Conservation (phyloP, 2,329 filamentous ascomycete species). For the Claviceps digitariae region DNA sequence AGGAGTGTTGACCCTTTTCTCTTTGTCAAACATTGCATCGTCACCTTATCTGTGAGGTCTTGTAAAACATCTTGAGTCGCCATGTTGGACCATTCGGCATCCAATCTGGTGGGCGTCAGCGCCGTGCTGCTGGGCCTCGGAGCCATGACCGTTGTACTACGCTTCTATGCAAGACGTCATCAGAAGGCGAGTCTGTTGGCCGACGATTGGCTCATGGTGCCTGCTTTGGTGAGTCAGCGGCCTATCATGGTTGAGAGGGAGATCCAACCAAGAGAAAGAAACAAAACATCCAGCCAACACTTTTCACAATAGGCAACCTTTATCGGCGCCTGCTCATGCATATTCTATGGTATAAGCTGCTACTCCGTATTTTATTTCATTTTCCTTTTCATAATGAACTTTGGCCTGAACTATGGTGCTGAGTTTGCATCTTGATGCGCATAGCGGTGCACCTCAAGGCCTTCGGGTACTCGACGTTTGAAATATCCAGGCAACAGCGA, state of each 20-base stretch:
- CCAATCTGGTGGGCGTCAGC: not conserved
- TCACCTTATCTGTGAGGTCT: no score
- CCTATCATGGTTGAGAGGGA: not conserved
- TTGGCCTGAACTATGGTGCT: not conserved
- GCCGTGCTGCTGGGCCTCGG: not conserved
- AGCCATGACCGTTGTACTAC: conserved; percentile 7
- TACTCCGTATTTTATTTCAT: not conserved
- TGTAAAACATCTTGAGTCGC: not conserved
- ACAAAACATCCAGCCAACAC: not conserved
- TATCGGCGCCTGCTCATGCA: not conserved
- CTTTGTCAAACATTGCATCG: not conserved
- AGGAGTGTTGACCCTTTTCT: not conserved
- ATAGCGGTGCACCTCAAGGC: not conserved
- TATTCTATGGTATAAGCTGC: not conserved
- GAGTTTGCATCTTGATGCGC: not conserved
- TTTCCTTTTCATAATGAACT: not conserved
- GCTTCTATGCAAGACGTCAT: conserved; percentile 7
- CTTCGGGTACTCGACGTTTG: not conserved
- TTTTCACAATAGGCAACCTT: not conserved
- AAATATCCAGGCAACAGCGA: not conserved
- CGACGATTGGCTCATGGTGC: conserved; percentile 8
- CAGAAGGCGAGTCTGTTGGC: conserved; percentile 6
- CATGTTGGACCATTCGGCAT: not conserved
- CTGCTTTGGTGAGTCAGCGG: conserved; percentile 6
- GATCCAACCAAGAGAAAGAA: no score